A percentile compares a stretch with the other conserved stretches of the same genome.
Evolutionary conservation across 768 basidiomycete genomes (phyloP).

Genomic region (Leccinum uliginosum): DNA sequence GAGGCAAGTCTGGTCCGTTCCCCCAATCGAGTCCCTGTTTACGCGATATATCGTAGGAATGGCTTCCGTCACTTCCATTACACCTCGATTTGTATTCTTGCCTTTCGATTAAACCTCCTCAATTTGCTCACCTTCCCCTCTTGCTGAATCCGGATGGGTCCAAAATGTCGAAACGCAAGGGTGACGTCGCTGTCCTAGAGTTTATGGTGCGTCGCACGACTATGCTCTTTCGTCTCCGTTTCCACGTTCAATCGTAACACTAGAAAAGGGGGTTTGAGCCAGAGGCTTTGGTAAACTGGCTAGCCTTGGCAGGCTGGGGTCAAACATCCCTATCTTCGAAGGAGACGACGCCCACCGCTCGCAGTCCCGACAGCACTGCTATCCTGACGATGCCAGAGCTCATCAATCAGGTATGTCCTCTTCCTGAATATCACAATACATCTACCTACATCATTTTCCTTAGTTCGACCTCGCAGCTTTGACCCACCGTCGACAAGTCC

Average conservation of each 20-base stretch:
- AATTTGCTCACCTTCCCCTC: slow-evolving; percentile 89
- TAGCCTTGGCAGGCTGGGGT: slow-evolving; percentile 94
- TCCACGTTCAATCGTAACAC: neutral
- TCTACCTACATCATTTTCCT: neutral
- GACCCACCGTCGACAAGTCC: slow-evolving; percentile 78
- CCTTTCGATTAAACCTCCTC: slow-evolving; percentile 64
- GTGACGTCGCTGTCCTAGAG: slow-evolving; percentile 81
- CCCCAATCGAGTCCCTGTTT: neutral
- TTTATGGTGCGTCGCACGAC: slow-evolving; percentile 60
- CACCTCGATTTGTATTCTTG: slow-evolving; percentile 87
- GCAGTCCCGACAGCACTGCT: slow-evolving; percentile 61
- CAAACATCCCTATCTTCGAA: slow-evolving; percentile 38
- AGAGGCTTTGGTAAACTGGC: slow-evolving; percentile 84
- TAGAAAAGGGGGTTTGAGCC: slow-evolving; percentile 90
- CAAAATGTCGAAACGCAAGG: slow-evolving; percentile 94
- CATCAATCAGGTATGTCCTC: slow-evolving; percentile 49
- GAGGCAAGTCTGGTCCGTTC: slow-evolving; percentile 51
- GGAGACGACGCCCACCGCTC: slow-evolving; percentile 22
- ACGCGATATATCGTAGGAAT: slow-evolving; percentile 58
- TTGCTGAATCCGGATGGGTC: slow-evolving; percentile 85
- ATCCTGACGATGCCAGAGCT: slow-evolving; percentile 62
- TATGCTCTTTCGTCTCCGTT: neutral
- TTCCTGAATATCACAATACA: neutral
- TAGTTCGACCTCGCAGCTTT: slow-evolving; percentile 75
- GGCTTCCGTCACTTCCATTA: slow-evolving; percentile 89